These are phyloP conservation scores for Dothidotthia symphoricarpi DNA, from an alignment of 2,329 filamentous ascomycete genomes.

Conservation along the genomic window DNA sequence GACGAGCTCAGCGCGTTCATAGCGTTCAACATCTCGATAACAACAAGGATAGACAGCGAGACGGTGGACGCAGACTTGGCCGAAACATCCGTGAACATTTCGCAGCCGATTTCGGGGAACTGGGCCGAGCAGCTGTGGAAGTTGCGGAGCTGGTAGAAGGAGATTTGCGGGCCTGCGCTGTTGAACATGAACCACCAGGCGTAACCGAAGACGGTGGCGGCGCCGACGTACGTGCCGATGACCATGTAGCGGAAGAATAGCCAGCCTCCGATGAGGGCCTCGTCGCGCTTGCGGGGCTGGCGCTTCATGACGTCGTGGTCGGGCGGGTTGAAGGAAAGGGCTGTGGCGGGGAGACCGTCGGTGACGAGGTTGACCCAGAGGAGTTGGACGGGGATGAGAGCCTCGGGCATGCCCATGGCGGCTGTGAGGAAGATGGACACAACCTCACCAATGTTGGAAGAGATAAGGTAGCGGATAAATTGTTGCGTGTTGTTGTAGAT, in stretches of 20 bases:
- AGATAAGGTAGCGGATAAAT: slow-evolving; percentile 98
- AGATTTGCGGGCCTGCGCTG: slow-evolving; percentile 82
- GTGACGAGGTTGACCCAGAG: slow-evolving; percentile 99
- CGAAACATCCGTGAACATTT: slow-evolving; percentile 85
- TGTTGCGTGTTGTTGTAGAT: slow-evolving; percentile 99
- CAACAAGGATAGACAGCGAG: slow-evolving; percentile 84
- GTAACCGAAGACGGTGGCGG: slow-evolving; percentile 93
- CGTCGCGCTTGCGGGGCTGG: slow-evolving; percentile 85
- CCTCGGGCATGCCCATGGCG: slow-evolving; percentile 94
- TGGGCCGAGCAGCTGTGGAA: slow-evolving; percentile 89
- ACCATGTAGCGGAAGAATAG: slow-evolving; percentile 97
- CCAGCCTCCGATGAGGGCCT: slow-evolving; percentile 90
- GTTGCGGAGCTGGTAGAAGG: slow-evolving; percentile 81
- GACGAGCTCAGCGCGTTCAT: slow-evolving; percentile 97
- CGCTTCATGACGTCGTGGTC: slow-evolving; percentile 98
- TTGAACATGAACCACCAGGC: slow-evolving; percentile 99
- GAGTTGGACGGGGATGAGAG: slow-evolving; percentile 92
- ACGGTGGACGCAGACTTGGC: slow-evolving; percentile 90
- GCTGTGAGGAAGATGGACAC: slow-evolving; percentile 98
- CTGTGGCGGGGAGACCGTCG: slow-evolving; percentile 92
- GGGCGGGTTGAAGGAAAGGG: slow-evolving; percentile 96
- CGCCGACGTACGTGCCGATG: slow-evolving; percentile 90
- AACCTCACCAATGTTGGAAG: slow-evolving; percentile 97
- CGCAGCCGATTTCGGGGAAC: slow-evolving; percentile 86
- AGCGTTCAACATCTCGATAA: slow-evolving; percentile 99